Evolutionary conservation across 495 filamentous ascomycete species (phyloP), one percentile per base, ranked within the genome.

Genomic region (Trichodelitschia bisporula): DNA sequence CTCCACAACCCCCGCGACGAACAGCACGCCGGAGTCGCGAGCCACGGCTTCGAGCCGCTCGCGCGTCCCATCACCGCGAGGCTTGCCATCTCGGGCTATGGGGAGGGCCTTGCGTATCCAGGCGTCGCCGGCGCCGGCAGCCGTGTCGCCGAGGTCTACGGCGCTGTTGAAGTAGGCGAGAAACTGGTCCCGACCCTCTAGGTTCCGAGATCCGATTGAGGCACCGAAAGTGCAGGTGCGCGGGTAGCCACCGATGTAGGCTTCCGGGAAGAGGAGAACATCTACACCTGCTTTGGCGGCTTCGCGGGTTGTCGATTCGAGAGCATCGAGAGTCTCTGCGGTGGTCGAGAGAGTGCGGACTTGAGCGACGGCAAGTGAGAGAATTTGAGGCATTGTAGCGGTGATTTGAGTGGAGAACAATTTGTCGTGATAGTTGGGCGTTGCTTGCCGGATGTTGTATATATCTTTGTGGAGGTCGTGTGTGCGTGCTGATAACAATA

Each of bases 161-260:
- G 77, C 75, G 0, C 49, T 46, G 26, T 69, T 55, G 54, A 83
- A 92, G 46, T 95, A 91, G 1, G 59, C 50, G 6, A 83, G 59
- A 44, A 76, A 95, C 35, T 89, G 80, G 4, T 89, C 77, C 3
- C 83, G 64, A 2, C 83, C 84, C 13, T 55, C 57, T 9, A 59
- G 51, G 1, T 59, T 57, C 4, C 84, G 69, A 2, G 56, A 53
- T 0, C 84, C 84, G 6, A 92, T 62, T 0, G 64, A 57, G 18
- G 65, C 61, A 9, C 79, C 82, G 40, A 92, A 92, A 28, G 55
- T 54, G 34, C 67, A 70, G n/a, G 73, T 74, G 15, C 84, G 72
- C 10, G 84, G 84, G 42, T 95, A 95, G 5, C 84, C 84, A 13
- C 84, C 84, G 0, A 95, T 60, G 46, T 78, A 93, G 16, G 84